Evolutionary conservation across 805 yeast species (phyloP).

Genomic region (Candida ponderosae): DNA sequence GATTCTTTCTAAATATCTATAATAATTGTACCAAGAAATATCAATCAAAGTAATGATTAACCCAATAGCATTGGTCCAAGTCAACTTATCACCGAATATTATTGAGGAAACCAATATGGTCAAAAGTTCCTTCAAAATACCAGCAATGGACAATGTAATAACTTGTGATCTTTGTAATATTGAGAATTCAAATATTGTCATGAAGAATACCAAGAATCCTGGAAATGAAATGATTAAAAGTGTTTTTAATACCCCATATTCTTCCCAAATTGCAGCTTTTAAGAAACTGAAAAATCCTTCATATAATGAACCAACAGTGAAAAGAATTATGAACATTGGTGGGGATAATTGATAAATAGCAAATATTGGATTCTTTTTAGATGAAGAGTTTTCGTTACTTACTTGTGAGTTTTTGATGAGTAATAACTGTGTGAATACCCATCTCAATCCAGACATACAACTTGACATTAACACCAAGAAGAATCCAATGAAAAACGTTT

Average conservation of each 20-base stretch:
- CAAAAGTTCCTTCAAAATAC: conserved; percentile 85
- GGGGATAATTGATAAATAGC: conserved; percentile 85
- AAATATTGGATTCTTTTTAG: conserved; percentile 60
- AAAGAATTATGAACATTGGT: conserved; percentile 59
- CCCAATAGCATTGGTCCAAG: conserved; percentile 64
- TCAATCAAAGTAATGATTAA: conserved; percentile 67
- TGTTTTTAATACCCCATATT: conserved; percentile 50
- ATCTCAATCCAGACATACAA: conserved; percentile 79
- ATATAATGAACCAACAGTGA: conserved; percentile 52
- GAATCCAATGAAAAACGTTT: conserved; percentile 46
- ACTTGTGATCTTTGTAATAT: conserved; percentile 77
- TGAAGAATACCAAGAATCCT: conserved; percentile 78
- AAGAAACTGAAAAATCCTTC: conserved; percentile 61
- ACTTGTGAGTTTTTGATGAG: conserved; percentile 50
- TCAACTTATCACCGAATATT: conserved; percentile 67
- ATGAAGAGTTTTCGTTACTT: conserved; percentile 7
- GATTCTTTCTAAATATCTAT: conserved; percentile 31
- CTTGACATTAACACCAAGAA: conserved; percentile 70
- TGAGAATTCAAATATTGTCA: conserved; percentile 85
- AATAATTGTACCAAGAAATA: conserved; percentile 76
- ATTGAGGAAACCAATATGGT: conserved; percentile 66
- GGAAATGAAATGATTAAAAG: conserved; percentile 62
- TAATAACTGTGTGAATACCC: conserved; percentile 90
- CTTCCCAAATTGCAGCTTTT: conserved; percentile 53
- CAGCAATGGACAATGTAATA: conserved; percentile 81